Percentiles rank a stretch among this genome's conserved stretches.
Conservation (phyloP, 2,329 filamentous ascomycete genomes). For the Fusarium abutilonis region DNA sequence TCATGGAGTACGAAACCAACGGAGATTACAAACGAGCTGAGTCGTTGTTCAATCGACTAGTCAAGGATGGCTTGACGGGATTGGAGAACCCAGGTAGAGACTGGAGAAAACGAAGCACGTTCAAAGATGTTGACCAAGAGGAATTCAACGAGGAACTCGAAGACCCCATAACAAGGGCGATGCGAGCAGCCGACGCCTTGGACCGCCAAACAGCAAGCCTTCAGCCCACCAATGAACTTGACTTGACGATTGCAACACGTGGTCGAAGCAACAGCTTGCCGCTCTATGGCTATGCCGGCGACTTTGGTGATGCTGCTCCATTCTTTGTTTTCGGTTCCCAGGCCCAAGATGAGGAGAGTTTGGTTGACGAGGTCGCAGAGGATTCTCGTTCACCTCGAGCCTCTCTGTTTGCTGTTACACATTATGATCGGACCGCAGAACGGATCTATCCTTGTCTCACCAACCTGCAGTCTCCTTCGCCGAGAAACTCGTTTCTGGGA, state of each 20-base stretch:
- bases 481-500: constrained; percentile 23
- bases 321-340: constrained; percentile 60
- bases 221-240: constrained; percentile 61
- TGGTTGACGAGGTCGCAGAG: constrained; percentile 26
- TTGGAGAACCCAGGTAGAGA: constrained; percentile 43
- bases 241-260: constrained; percentile 54
- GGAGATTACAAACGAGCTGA: constrained; percentile 63
- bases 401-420: constrained; percentile 46
- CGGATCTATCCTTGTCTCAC: constrained; percentile 37
- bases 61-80: constrained; percentile 60
- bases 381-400: constrained; percentile 31
- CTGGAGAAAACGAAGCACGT: constrained; percentile 35
- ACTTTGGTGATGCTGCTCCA: constrained; percentile 56
- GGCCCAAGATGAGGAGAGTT: constrained; percentile 40
- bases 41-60: constrained; percentile 60
- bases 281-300: constrained; percentile 56
- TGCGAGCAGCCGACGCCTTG: constrained; percentile 68
- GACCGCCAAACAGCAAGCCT: constrained; percentile 65
- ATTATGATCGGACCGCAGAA: constrained; percentile 43
- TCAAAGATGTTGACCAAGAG: constrained; percentile 32
- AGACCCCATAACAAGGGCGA: constrained; percentile 64
- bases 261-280: constrained; percentile 63
- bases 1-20: constrained; percentile 62
- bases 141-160: constrained; percentile 42
- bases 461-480: constrained; percentile 38